Conservation (phyloP, 306 rosid genomes). For the Acacia acuminata region DNA sequence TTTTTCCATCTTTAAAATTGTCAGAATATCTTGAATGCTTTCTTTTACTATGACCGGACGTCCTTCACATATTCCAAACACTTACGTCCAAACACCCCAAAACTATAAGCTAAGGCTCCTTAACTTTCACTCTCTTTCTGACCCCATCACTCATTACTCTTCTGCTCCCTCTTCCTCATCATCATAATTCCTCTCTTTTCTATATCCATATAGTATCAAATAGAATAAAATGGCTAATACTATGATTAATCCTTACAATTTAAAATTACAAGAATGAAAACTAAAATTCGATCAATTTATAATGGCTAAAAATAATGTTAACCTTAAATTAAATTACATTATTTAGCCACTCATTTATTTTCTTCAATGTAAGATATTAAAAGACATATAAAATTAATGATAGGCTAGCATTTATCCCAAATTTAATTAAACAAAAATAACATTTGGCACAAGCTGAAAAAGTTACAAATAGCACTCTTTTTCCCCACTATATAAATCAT, state of each 20-base stretch:
- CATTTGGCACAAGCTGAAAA: constrained; percentile 38
- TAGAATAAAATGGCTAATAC: too few species aligned
- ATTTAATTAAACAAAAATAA: constrained; percentile 55
- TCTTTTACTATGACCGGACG: constrained; percentile 32
- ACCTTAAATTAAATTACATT: too few species aligned
- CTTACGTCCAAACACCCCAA: constrained; percentile 46
- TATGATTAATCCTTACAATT: too few species aligned
- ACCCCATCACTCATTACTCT: constrained; percentile 17
- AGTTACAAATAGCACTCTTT: constrained; percentile 41
- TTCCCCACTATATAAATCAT: not conserved
- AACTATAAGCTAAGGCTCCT: constrained; percentile 37
- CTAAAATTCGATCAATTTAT: too few species aligned
- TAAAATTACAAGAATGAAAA: too few species aligned
- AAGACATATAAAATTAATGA: too few species aligned
- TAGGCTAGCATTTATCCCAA: constrained; percentile 51
- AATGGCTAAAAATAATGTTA: too few species aligned
- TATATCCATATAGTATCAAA: not conserved
- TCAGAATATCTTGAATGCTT: constrained; percentile 46
- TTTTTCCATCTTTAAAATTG: not conserved
- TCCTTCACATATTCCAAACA: constrained; percentile 54
- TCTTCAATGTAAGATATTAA: too few species aligned
- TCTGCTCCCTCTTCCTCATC: not conserved
- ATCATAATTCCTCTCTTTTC: too few species aligned
- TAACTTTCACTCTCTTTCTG: constrained; percentile 25
- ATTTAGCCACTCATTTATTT: not conserved